phyloP scores from a whole-genome alignment of 2,329 filamentous ascomycete species.

The Cordyceps sp. region DNA sequence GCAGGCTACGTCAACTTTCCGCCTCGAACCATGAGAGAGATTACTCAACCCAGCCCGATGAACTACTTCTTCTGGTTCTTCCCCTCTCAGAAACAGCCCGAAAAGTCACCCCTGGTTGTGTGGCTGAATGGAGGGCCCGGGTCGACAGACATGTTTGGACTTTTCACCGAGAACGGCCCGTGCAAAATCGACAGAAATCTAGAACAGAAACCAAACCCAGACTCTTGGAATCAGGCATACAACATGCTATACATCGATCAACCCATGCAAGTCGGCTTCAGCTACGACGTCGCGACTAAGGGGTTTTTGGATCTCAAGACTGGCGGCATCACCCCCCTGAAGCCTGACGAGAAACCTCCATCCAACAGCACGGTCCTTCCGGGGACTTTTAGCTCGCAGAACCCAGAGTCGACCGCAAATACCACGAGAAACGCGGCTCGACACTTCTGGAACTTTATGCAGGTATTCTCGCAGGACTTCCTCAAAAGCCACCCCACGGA shows the following conservation, averaged over 20 bases:
- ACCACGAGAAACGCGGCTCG: conserved; percentile 38
- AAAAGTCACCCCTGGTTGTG: conserved; percentile 30
- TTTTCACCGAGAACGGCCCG: conserved; percentile 43
- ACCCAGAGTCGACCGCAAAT: conserved; percentile 19
- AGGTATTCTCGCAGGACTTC: not conserved
- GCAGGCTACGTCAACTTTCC: not conserved
- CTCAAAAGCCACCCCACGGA: conserved; percentile 39
- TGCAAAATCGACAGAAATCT: conserved; percentile 30
- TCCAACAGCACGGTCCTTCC: conserved; percentile 10
- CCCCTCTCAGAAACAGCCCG: conserved; percentile 22
- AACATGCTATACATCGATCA: conserved; percentile 39
- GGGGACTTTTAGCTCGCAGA: conserved; percentile 16
- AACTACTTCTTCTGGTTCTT: conserved; percentile 31
- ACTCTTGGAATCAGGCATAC: conserved; percentile 43
- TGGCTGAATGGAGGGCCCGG: conserved; percentile 53
- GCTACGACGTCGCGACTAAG: conserved; percentile 47
- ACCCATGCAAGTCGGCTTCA: conserved; percentile 53
- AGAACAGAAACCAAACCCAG: conserved; percentile 38
- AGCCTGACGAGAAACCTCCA: conserved; percentile 18
- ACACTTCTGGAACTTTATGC: conserved; percentile 24
- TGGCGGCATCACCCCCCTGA: conserved; percentile 24
- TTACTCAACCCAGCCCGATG: not conserved
- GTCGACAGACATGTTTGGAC: conserved; percentile 42
- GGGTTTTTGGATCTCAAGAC: conserved; percentile 32
- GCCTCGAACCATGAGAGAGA: not conserved